Percentiles rank a stretch among this genome's conserved stretches.
Conservation (phyloP, 257 asterid genomes). For the Schizonepeta tenuifolia region DNA sequence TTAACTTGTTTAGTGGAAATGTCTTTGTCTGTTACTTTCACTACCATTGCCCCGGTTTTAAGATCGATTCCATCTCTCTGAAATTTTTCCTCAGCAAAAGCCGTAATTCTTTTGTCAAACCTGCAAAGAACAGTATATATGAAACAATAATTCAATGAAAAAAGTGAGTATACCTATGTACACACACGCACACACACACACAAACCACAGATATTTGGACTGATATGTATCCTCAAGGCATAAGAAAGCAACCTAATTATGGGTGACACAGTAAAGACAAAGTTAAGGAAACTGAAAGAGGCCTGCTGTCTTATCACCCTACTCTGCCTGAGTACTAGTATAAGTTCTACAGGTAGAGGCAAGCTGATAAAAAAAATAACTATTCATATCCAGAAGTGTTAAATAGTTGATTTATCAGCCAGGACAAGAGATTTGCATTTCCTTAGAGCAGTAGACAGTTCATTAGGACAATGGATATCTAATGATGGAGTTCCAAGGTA, state of each 20-base stretch:
- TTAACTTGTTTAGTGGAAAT: constrained; percentile 75
- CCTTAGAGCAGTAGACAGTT: neutral
- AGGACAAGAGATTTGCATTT: neutral
- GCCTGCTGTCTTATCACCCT: neutral
- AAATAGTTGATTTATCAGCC: neutral
- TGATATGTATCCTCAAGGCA: too few species aligned
- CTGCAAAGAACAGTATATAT: constrained; percentile 47
- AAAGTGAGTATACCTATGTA: too few species aligned
- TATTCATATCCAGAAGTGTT: too few species aligned
- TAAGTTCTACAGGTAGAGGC: neutral
- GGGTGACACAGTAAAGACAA: neutral
- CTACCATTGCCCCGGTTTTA: constrained; percentile 93
- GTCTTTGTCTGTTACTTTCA: constrained; percentile 80
- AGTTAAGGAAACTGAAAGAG: constrained; percentile 11
- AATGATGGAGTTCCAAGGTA: neutral
- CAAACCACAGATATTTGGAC: too few species aligned
- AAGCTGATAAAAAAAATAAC: neutral
- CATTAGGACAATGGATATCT: constrained; percentile 7
- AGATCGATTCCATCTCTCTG: constrained; percentile 85
- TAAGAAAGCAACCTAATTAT: constrained; percentile 11
- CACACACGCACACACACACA: too few species aligned
- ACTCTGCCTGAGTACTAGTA: neutral
- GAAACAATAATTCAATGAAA: constrained; percentile 13
- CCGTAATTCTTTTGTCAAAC: constrained; percentile 97
- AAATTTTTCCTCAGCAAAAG: constrained; percentile 92